Evolutionary conservation across 2,329 filamentous ascomycete species (phyloP).

Genomic region (Trichoderma asperellum): DNA sequence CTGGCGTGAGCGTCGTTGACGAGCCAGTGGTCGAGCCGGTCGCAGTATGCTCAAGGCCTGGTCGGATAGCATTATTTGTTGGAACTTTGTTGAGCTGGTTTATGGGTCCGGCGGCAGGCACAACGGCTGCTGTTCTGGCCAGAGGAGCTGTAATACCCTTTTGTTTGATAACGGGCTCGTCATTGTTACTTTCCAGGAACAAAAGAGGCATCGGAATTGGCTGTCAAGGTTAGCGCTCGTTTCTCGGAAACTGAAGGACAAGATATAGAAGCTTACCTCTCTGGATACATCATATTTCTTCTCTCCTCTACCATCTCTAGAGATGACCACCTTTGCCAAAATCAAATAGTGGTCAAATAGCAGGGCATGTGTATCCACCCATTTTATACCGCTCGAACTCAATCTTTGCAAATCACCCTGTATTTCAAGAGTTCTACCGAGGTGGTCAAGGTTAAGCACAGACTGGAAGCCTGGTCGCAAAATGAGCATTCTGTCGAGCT

Average conservation of each 20-base stretch:
- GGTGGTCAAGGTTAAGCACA: conserved; percentile 88
- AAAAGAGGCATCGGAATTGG: conserved; percentile 96
- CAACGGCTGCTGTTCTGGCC: conserved; percentile 62
- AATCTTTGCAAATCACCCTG: conserved; percentile 88
- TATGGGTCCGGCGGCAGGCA: conserved; percentile 62
- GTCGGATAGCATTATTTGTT: conserved; percentile 56
- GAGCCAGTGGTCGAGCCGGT: conserved; percentile 69
- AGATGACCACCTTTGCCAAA: conserved; percentile 76
- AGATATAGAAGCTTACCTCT: conserved; percentile 58
- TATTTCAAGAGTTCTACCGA: conserved; percentile 88
- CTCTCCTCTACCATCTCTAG: conserved; percentile 70
- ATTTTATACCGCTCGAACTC: conserved; percentile 85
- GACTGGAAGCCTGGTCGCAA: conserved; percentile 86
- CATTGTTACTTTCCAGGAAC: conserved; percentile 88
- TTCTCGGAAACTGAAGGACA: no score
- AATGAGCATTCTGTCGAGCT: conserved; percentile 80
- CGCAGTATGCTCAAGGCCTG: conserved; percentile 67
- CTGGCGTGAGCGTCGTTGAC: conserved; percentile 45
- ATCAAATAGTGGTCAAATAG: conserved; percentile 98
- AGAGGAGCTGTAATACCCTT: conserved; percentile 72
- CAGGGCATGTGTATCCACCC: conserved; percentile 91
- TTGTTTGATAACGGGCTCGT: conserved; percentile 84
- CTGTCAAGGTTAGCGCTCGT: conserved; percentile 45
- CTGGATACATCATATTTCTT: conserved; percentile 96
- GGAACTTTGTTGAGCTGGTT: conserved; percentile 61